phyloP scores from a whole-genome alignment of 2,329 filamentous ascomycete species.

The Chaetoscypha palmicola region DNA sequence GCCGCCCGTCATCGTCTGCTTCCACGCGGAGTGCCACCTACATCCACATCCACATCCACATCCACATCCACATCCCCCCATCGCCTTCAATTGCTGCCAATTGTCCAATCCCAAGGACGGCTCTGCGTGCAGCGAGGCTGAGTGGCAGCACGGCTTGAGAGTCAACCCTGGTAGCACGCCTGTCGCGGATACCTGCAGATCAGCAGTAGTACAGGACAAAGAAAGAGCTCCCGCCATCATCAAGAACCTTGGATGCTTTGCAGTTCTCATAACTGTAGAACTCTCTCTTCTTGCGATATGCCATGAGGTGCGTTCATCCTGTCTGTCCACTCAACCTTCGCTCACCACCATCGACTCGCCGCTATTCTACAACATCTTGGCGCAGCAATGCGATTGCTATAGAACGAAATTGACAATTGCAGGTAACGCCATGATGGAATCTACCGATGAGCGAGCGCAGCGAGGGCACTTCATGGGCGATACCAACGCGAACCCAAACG shows the following conservation, averaged over 20 bases:
- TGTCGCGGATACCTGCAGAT: slow-evolving; percentile 26
- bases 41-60: not conserved
- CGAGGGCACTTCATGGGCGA: slow-evolving; percentile 25
- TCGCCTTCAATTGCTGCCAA: not conserved
- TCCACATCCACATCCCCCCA: not conserved
- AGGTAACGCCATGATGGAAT: slow-evolving; percentile 28
- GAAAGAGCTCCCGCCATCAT: slow-evolving; percentile 19
- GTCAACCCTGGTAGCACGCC: slow-evolving; percentile 12
- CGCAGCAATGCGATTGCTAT: too few species aligned
- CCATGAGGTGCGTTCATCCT: slow-evolving; percentile 24
- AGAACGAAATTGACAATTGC: slow-evolving; percentile 17
- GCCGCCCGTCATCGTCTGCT: not conserved
- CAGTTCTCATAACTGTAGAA: slow-evolving; percentile 9
- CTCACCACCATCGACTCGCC: too few species aligned
- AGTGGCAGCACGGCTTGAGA: slow-evolving; percentile 18
- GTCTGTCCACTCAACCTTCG: not conserved
- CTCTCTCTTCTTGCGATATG: slow-evolving; percentile 10
- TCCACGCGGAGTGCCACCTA: not conserved
- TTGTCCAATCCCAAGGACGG: slow-evolving; percentile 8
- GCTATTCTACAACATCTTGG: too few species aligned
- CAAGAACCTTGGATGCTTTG: too few species aligned
- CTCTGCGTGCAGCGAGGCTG: slow-evolving; percentile 26
- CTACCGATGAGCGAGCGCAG: slow-evolving; percentile 27
- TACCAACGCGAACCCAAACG: slow-evolving; percentile 20
- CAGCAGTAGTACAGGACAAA: slow-evolving; percentile 21